Evolutionary conservation across 116 monocot species (phyloP).

Genomic region (Dioscorea cayenensis): DNA sequence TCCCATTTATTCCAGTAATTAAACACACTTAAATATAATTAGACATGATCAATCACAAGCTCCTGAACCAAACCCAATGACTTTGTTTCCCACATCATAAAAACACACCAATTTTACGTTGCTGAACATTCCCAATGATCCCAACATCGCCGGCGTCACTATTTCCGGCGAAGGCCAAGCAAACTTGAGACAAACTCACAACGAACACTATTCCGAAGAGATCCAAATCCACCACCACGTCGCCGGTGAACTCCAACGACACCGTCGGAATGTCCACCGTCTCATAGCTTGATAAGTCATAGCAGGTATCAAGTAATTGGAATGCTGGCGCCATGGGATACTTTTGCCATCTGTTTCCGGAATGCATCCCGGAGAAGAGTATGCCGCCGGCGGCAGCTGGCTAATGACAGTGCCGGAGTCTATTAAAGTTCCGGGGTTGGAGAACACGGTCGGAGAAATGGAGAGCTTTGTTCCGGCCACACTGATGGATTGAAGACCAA

Average conservation of each 20-base stretch:
- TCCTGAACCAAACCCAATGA: conserved; percentile 40
- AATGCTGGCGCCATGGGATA: conserved; percentile 39
- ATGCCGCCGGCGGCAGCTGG: conserved; percentile 45
- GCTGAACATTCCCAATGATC: conserved; percentile 67
- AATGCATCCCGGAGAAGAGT: conserved; percentile 46
- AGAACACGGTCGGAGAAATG: conserved; percentile 19
- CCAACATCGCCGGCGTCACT: conserved; percentile 6
- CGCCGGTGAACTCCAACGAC: conserved; percentile 26
- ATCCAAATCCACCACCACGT: conserved; percentile 20
- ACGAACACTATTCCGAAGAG: conserved; percentile 31
- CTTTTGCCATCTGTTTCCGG: conserved; percentile 19
- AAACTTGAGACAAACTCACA: conserved; percentile 27
- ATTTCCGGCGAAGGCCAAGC: conserved; percentile 67
- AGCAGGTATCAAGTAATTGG: conserved; percentile 62
- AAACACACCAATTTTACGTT: conserved; percentile 41
- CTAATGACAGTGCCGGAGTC: conserved; percentile 78
- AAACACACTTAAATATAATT: no score
- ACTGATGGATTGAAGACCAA: conserved; percentile 23
- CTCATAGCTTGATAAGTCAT: conserved; percentile 25
- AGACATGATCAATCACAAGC: conserved; percentile 19
- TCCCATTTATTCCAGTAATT: no score
- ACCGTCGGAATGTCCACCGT: conserved; percentile 39
- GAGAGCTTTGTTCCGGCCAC: conserved; percentile 27
- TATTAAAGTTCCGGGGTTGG: conserved; percentile 37
- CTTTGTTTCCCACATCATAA: conserved; percentile 21